Base-by-base conservation (phyloP, 805 yeast genomes). In the Zygosaccharomyces bisporus region DNA sequence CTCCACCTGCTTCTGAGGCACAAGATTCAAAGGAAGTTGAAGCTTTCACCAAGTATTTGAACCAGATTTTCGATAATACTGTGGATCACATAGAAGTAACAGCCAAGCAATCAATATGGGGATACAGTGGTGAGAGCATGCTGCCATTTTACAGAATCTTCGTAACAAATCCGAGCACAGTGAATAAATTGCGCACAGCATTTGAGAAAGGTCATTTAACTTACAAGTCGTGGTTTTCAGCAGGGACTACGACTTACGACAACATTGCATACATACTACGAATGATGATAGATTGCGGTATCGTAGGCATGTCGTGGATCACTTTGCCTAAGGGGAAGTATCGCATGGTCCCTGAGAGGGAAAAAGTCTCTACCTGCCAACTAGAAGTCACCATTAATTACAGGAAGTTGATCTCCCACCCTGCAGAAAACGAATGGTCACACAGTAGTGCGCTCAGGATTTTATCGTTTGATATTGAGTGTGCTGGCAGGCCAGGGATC, bases 231-330 rank as follows among this genome's bases (percentile, higher is more conserved):
- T 84, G 87, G 64, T 75, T 79, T 18, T 70, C 76, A 2, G 71
- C 72, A 24, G 80, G 83, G 52, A 65, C 75, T 12, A 80, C 83
- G 55, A 81, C 97, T 0, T 93, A 82, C 61, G 99, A 93, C 66
- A 93, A 93, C 61, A 81, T 93, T 49, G 87, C 89, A 44, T 95
- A 84, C 61, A 70, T 88, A 27, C 66, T 95, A 47, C 74, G 99
- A 55, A 71, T 90, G 66, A 88, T 93, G 93, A 79, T 93, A 34
- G 99, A 93, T 67, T 83, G 95, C 65, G 79, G 83, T 39, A 87
- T 91, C 49, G 84, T 91, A 1, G 95, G 99, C 31, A 93, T 93
- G 99, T 85, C 95, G 19, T 93, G 99, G 99, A 74, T 95, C 20
- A 85, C 96, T 0, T 73, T 91, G 19, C 97, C 98, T 0, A 77